Conservation (phyloP, 768 basidiomycete genomes). For the Favolaschia claudopus region DNA sequence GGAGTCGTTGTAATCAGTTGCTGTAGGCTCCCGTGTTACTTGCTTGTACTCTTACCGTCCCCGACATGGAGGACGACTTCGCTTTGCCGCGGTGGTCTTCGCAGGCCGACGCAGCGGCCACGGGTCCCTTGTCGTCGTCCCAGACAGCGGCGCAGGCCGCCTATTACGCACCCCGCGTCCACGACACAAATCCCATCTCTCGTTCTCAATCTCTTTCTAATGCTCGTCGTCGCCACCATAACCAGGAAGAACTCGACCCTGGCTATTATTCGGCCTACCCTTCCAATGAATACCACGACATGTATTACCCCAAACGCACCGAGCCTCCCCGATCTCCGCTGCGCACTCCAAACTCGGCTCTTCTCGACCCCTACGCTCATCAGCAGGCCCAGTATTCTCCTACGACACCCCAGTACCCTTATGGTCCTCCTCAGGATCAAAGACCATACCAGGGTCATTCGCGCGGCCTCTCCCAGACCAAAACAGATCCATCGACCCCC, state of each 20-base stretch:
- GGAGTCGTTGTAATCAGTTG: neutral
- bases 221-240: constrained; percentile 25
- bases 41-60: constrained; percentile 7
- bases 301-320: constrained; percentile 60
- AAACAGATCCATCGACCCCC: constrained; percentile 58
- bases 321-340: constrained; percentile 70
- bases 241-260: constrained; percentile 29
- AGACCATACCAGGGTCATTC: constrained; percentile 61
- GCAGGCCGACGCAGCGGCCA: constrained; percentile 57
- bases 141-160: constrained; percentile 62
- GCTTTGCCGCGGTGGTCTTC: constrained; percentile 80
- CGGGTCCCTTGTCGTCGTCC: constrained; percentile 48
- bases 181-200: constrained; percentile 58
- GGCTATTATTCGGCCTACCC: constrained; percentile 22
- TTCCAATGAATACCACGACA: constrained; percentile 63
- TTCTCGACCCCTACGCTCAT: constrained; percentile 76
- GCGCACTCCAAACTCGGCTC: constrained; percentile 55
- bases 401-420: constrained; percentile 59
- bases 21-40: too few species aligned
- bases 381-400: constrained; percentile 71
- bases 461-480: constrained; percentile 65
- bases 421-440: constrained; percentile 52
- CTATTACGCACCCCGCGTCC: constrained; percentile 58
- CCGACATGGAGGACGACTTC: too few species aligned
- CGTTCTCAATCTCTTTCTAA: constrained; percentile 44